Percentiles rank a stretch among this genome's conserved stretches.
Conservation (phyloP, 1,284 basidiomycete species). For the Pyrrhoderma noxium region DNA sequence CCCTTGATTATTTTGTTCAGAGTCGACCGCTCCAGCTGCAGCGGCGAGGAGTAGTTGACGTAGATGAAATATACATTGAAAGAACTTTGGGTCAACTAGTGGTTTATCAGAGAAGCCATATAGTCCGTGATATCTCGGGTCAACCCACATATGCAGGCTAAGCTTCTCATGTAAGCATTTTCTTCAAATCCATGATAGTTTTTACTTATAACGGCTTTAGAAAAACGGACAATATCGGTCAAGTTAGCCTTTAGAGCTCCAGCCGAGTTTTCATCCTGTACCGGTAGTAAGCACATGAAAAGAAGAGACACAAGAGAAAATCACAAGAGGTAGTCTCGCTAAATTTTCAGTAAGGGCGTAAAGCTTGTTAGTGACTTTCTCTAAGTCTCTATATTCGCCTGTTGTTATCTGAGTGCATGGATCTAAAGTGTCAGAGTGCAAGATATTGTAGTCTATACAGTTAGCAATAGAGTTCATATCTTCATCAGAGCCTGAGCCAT, state of each 20-base stretch:
- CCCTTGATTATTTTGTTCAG: constrained; percentile 12
- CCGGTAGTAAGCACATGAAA: neutral
- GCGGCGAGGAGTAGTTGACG: constrained; percentile 2
- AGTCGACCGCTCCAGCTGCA: constrained; percentile 1
- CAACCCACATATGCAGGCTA: constrained; percentile 7
- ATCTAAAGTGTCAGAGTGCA: neutral
- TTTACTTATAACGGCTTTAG: constrained; percentile 1
- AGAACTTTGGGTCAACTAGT: constrained; percentile 6
- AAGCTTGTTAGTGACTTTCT: neutral
- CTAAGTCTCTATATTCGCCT: neutral
- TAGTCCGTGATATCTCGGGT: neutral
- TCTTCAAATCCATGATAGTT: neutral
- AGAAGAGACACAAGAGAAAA: neutral
- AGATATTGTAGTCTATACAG: neutral
- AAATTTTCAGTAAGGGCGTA: neutral
- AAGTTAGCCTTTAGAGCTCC: constrained; percentile 1
- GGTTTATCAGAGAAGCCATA: neutral
- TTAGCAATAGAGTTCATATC: neutral
- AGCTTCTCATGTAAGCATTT: constrained; percentile 1
- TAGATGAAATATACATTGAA: constrained; percentile 8
- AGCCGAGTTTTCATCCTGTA: neutral
- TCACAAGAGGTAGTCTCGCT: neutral
- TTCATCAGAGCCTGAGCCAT: neutral
- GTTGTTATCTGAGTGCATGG: no score
- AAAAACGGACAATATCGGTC: constrained; percentile 7